Evolutionary conservation across 1,284 basidiomycete genomes (phyloP), one percentile per base, ranked within the genome.

Genomic region (Farysia itapuensis): DNA sequence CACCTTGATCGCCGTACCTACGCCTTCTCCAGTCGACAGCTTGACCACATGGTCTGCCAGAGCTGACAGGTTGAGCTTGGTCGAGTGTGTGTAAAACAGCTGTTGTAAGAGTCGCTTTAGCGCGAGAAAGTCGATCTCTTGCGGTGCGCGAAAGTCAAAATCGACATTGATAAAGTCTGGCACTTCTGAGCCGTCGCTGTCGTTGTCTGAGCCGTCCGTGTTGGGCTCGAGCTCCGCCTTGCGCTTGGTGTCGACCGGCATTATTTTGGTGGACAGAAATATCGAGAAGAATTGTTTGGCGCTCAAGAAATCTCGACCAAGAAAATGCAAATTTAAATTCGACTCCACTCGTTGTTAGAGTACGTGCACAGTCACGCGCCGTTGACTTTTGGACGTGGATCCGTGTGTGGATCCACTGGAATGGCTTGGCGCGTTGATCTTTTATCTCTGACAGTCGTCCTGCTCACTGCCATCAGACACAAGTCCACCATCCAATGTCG

Each of bases 161-260:
- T 70, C 65, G 45, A 75, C 73, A 46, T 75, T 72, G 65, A 75
- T 71, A 23, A 72, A 67, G 37, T 70, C 60, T 31, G 60, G 60
- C 13, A 58, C 54, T 37, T 54, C 50, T 1, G 57, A 60, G 12
- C 39, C 46, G 16, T 64, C 60, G 31, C 42, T 46, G 38, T 64
- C 54, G 50, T 64, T 50, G 33, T 64, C 60, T 4, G 59, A 63
- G 22, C 45, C 52, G 14, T 52, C 52, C 8, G 52, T 18, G 29
- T 43, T 39, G 16, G 60, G 60, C 2, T 57, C 46, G 39, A 50
- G 32, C 26, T 58, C 40, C 11, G 60, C 60, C 37, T 64, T 64
- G 25, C 60, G 45, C 34, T 64, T 64, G 4, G 54, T 47, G 37
- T 58, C 53, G 35, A 32, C 35, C 3, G 51, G 51, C 58, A 54